A percentile compares a stretch with the other conserved stretches of the same genome.
phyloP scores from a whole-genome alignment of 164 flowering plant genomes.

The Vitis amurensis region DNA sequence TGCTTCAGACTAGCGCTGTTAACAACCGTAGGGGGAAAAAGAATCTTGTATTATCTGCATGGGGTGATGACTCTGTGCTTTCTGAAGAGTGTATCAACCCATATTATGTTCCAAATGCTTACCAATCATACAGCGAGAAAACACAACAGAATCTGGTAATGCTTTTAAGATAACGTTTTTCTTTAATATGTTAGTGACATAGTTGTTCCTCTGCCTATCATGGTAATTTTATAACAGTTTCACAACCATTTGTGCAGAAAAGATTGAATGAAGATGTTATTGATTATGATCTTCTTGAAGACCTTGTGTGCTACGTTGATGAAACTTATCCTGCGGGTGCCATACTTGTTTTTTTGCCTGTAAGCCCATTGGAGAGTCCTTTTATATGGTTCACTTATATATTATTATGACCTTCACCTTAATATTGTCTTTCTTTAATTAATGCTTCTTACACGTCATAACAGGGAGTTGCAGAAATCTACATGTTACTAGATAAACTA shows the following conservation, averaged over 20 bases:
- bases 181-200: background rate
- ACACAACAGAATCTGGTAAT: slow-evolving; percentile 82
- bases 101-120: slow-evolving; percentile 49
- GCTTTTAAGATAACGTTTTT: slow-evolving; percentile 1
- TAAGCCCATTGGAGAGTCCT: slow-evolving; percentile 29
- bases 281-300: slow-evolving; percentile 94
- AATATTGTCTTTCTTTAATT: slow-evolving; percentile 2
- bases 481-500: slow-evolving; percentile 60
- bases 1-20: slow-evolving; percentile 47
- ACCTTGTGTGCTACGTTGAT: slow-evolving; percentile 72
- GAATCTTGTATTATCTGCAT: slow-evolving; percentile 74
- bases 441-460: background rate
- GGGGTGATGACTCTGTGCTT: slow-evolving; percentile 86
- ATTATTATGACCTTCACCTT: background rate
- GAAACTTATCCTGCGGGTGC: slow-evolving; percentile 77
- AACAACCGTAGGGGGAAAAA: slow-evolving; percentile 72
- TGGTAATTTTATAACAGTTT: background rate
- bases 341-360: slow-evolving; percentile 84
- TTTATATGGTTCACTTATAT: background rate
- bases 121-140: slow-evolving; percentile 65
- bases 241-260: slow-evolving; percentile 47
- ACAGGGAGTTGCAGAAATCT: slow-evolving; percentile 86
- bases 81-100: slow-evolving; percentile 65
- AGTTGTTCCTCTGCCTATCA: background rate
- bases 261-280: slow-evolving; percentile 82